Evolutionary conservation across 441 rosid genomes (phyloP).

Genomic region (Flueggea neowawraea): DNA sequence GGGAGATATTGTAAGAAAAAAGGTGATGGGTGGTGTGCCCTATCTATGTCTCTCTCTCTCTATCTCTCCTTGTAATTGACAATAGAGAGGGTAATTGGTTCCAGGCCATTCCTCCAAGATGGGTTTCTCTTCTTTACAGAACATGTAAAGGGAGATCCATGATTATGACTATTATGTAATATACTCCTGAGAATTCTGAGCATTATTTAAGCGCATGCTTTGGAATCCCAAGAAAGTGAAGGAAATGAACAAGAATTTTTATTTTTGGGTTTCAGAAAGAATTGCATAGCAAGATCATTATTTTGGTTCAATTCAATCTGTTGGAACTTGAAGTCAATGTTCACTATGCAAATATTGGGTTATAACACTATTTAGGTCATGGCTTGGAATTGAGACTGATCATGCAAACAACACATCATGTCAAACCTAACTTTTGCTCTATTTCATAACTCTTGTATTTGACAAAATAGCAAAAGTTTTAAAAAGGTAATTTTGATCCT

Average conservation of each 20-base stretch:
- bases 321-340: conserved; percentile 2
- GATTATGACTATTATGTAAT: conserved; percentile 25
- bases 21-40: conserved; percentile 9
- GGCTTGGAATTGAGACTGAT: too few relatives aligned
- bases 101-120: conserved; percentile 15
- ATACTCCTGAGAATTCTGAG: too few relatives aligned
- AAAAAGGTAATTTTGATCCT: too few relatives aligned
- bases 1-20: not conserved
- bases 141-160: conserved; percentile 12
- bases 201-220: conserved; percentile 59
- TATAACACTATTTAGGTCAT: not conserved
- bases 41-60: not conserved
- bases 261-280: not conserved
- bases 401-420: too few relatives aligned
- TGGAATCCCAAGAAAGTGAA: conserved; percentile 69
- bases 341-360: not conserved
- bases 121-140: not conserved
- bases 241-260: not conserved
- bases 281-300: not conserved
- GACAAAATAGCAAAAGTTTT: too few relatives aligned
- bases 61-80: conserved; percentile 12
- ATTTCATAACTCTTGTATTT: too few relatives aligned
- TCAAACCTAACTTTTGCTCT: too few relatives aligned
- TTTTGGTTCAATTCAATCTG: not conserved
- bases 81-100: conserved; percentile 13